Percentiles rank a stretch among this genome's conserved stretches.
Evolutionary conservation across 176 grass and related monocot species (phyloP).

Genomic region (Cymbopogon citratus): DNA sequence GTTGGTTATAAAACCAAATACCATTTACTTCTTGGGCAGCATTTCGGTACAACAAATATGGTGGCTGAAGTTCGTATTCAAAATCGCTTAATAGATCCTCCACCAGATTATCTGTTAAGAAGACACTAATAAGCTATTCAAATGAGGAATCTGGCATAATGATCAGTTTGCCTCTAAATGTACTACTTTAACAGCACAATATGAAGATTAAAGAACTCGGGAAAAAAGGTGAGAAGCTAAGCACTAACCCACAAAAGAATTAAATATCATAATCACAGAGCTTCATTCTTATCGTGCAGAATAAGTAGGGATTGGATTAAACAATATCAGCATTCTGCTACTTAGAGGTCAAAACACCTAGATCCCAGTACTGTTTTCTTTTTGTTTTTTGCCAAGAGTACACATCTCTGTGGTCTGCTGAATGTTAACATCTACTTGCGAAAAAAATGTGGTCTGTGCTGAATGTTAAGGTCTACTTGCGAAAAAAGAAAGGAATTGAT

Average conservation of each 20-base stretch:
- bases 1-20: conserved; percentile 95
- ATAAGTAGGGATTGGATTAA: neutral
- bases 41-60: conserved; percentile 87
- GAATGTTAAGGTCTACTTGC: neutral
- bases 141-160: neutral
- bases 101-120: conserved; percentile 83
- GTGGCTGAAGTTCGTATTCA: conserved; percentile 88
- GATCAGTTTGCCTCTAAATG: neutral
- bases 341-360: neutral
- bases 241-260: neutral
- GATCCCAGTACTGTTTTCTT: neutral
- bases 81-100: conserved; percentile 94
- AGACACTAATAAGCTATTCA: neutral
- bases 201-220: neutral
- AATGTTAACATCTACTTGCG: too few species aligned
- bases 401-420: neutral
- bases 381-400: neutral
- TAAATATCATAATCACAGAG: neutral
- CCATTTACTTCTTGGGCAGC: conserved; percentile 85
- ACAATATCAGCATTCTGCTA: neutral
- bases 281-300: neutral
- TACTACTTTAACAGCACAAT: neutral
- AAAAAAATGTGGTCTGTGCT: neutral
- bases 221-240: neutral
- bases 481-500: neutral